Percentiles rank a stretch among this genome's conserved stretches.
Conservation (phyloP, 1,139 yeast species). For the Debaryomyces fabryi region DNA sequence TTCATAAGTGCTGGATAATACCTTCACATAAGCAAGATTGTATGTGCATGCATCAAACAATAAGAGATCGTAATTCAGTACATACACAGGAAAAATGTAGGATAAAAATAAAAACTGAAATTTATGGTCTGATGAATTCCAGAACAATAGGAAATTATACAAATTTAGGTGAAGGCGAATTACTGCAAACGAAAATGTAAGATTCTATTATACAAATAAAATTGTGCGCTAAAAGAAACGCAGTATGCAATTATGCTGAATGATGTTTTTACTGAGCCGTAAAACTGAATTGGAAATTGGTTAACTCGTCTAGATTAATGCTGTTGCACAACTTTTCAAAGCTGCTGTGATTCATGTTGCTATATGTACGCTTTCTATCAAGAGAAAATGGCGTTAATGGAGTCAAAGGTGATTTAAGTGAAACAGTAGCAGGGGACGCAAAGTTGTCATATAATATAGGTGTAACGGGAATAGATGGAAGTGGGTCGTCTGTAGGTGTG, state of each 20-base stretch:
- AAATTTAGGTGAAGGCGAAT: slow-evolving; percentile 2
- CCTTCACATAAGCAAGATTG: background rate
- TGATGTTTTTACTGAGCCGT: background rate
- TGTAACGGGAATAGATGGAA: background rate
- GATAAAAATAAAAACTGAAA: background rate
- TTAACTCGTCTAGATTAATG: slow-evolving; percentile 1
- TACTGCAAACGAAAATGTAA: background rate
- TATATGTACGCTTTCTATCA: slow-evolving; percentile 1
- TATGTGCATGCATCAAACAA: background rate
- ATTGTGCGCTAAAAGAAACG: background rate
- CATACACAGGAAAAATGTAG: background rate
- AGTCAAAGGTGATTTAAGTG: slow-evolving; percentile 17
- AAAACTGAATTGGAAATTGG: slow-evolving; percentile 1
- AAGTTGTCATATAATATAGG: slow-evolving; percentile 5
- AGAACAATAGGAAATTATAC: background rate
- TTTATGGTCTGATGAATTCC: background rate
- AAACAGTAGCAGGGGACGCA: slow-evolving; percentile 11
- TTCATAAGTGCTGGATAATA: background rate
- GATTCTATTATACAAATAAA: slow-evolving; percentile 3
- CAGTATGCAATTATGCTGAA: background rate
- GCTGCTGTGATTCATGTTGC: background rate
- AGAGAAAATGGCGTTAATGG: slow-evolving; percentile 18
- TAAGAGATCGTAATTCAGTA: background rate
- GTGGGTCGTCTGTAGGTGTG: slow-evolving; percentile 2
- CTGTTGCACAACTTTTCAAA: background rate